Evolutionary conservation across 2,329 filamentous ascomycete species (phyloP), one percentile per base, ranked within the genome.

Genomic region (Aotearoamyces nothofagi): DNA sequence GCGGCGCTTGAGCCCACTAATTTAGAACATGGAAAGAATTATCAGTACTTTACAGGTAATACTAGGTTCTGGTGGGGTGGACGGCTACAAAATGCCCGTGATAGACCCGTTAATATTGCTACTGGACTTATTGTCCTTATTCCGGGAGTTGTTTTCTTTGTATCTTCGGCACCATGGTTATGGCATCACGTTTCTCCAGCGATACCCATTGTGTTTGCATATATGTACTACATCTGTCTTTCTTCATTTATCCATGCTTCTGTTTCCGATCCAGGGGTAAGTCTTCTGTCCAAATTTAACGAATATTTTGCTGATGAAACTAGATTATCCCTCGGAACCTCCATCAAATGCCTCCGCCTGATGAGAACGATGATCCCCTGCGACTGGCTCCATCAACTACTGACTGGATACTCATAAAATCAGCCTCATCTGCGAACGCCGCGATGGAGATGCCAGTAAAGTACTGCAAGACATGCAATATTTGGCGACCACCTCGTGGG

Each of bases 381-480:
- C 68, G 72, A 19, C 56, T 92, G 24, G 83, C 80, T 1, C 87
- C 86, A 11, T 73, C 84, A 2, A 90, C 79, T 5, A 96, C 82
- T 29, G 84, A 92, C 51, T 98, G 90, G 90, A 79, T 81, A 5
- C 71, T 92, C 59, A 80, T 96, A 42, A 80, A 86, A 45, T 81
- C 83, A 7, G 70, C 78, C 20, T 77, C 76, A 34, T 61, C 70
- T 7, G 58, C 58, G 15, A 78, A 80, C 17, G 78, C 84, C 6
- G 86, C 86, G 5, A 94, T 98, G 82, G 90, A 98, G 51, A 86
- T 98, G 2, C 90, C 90, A 0, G 86, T 87, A 36, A 96, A 98
- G 57, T 94, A 92, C 57, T 98, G 90, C 67, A 87, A 86, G 50
- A 92, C 86, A 11, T 98, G 90, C 61, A 84, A 84, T 46, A 86